Evolutionary conservation across 495 filamentous ascomycete genomes (phyloP).

Genomic region (Penicillium silybi): DNA sequence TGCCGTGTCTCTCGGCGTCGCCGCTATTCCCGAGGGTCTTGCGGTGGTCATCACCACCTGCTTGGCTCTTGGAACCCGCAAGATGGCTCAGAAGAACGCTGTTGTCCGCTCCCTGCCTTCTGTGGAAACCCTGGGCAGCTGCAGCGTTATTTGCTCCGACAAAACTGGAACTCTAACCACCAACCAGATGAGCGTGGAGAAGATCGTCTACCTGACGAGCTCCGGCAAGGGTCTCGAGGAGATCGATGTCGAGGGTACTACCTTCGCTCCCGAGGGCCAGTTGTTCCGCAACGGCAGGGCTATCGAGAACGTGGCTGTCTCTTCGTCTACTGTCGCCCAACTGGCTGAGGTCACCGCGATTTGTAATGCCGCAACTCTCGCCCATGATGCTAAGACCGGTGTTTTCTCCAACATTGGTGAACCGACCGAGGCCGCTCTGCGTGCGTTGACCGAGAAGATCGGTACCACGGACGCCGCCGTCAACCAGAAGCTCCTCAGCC

Average conservation of each 20-base stretch:
- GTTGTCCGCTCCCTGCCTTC: constrained; percentile 94
- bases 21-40: constrained; percentile 94
- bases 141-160: constrained; percentile 99
- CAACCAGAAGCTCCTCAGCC: constrained; percentile 49
- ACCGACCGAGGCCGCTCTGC: constrained; percentile 90
- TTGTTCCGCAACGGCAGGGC: constrained; percentile 64
- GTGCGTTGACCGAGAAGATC: constrained; percentile 91
- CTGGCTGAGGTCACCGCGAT: constrained; percentile 84
- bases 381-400: constrained; percentile 70
- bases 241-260: constrained; percentile 88
- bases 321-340: constrained; percentile 74
- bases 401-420: constrained; percentile 86
- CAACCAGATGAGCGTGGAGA: constrained; percentile 99
- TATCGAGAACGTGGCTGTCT: constrained; percentile 63
- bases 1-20: constrained; percentile 95
- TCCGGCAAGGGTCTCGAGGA: constrained; percentile 76
- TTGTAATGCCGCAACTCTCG: constrained; percentile 85
- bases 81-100: constrained; percentile 98
- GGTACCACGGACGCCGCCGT: constrained; percentile 59
- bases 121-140: constrained; percentile 97
- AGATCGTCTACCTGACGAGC: constrained; percentile 76
- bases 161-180: constrained; percentile 99
- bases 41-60: constrained; percentile 98
- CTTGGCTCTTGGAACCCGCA: constrained; percentile 88
- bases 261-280: constrained; percentile 79